A percentile compares a stretch with the other conserved stretches of the same genome.
phyloP scores from a whole-genome alignment of 805 yeast genomes.

The Candida alai region DNA sequence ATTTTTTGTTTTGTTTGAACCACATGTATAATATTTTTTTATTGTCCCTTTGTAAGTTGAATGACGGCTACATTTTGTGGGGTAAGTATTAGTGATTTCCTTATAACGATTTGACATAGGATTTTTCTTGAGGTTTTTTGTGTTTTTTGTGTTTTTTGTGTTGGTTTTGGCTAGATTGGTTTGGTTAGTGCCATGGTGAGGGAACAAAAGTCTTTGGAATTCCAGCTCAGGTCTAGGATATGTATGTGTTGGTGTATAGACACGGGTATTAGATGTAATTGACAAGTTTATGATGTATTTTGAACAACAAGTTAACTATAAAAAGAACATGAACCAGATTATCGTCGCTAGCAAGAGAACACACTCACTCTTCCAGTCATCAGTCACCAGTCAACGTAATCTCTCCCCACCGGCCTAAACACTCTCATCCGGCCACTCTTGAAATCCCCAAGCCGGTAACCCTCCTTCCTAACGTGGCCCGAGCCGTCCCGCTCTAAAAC shows the following conservation, averaged over 20 bases:
- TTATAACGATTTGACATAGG: no score
- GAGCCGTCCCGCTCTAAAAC: conserved; percentile 55
- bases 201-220: not conserved
- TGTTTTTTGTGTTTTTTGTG: conserved; percentile 1
- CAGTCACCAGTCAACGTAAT: conserved; percentile 62
- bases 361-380: no score
- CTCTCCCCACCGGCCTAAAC: conserved; percentile 73
- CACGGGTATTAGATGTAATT: not conserved
- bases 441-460: conserved; percentile 69
- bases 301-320: no score
- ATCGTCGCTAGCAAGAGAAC: no score
- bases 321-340: no score
- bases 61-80: no score
- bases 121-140: conserved; percentile 4
- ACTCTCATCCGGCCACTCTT: conserved; percentile 75
- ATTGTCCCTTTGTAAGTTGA: no score
- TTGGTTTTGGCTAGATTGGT: not conserved
- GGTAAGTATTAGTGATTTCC: no score
- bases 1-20: no score
- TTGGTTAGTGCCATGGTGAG: not conserved
- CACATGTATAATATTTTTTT: no score
- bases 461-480: conserved; percentile 54
- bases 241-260: conserved; percentile 3
- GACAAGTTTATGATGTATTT: not conserved
- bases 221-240: conserved; percentile 4